Conservation (phyloP, 441 rosid species). For the Brassica hybrid region DNA sequence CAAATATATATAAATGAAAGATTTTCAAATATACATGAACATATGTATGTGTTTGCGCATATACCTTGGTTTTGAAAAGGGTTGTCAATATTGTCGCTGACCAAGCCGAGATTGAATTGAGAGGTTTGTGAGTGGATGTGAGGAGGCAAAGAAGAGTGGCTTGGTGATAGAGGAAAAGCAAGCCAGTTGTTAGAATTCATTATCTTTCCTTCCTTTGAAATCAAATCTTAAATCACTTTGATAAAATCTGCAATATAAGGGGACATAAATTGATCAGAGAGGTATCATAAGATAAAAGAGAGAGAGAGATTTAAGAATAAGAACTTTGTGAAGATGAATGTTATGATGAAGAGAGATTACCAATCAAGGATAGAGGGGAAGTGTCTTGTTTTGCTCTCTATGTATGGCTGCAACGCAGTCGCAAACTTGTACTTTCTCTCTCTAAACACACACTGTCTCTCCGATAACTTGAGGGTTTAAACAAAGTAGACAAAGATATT, state of each 20-base stretch:
- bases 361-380: slow-evolving; percentile 26
- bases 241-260: background rate
- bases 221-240: slow-evolving; percentile 1
- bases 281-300: background rate
- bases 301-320: background rate
- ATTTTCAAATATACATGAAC: background rate
- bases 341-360: slow-evolving; percentile 25
- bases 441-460: slow-evolving; percentile 21
- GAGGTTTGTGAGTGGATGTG: slow-evolving; percentile 74
- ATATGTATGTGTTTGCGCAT: background rate
- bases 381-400: slow-evolving; percentile 27
- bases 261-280: slow-evolving; percentile 8
- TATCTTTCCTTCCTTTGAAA: slow-evolving; percentile 34
- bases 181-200: slow-evolving; percentile 99
- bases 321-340: slow-evolving; percentile 12
- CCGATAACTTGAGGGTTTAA: slow-evolving; percentile 24
- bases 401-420: slow-evolving; percentile 25
- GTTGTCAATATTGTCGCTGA: slow-evolving; percentile 67
- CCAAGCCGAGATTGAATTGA: slow-evolving; percentile 83
- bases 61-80: slow-evolving; percentile 93
- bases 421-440: slow-evolving; percentile 20
- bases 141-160: slow-evolving; percentile 66
- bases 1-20: slow-evolving; percentile 11
- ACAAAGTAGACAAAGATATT: slow-evolving; percentile 35
- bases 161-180: slow-evolving; percentile 89